These are phyloP conservation scores for Neonectria faginata DNA, from an alignment of 2,329 filamentous ascomycete species.

Conservation along the genomic window DNA sequence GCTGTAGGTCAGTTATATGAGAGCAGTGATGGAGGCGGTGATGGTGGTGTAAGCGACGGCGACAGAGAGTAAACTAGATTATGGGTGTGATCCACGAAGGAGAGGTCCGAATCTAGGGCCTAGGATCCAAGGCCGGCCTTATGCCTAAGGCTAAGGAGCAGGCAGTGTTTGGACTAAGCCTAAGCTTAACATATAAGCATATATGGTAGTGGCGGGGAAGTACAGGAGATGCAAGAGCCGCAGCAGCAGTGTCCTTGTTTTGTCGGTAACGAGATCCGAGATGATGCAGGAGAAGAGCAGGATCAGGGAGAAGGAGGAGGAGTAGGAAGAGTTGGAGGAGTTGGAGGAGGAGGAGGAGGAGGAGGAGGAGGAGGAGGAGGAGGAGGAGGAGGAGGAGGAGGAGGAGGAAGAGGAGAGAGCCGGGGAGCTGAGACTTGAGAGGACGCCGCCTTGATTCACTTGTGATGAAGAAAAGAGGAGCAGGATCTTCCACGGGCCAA, in stretches of 20 bases:
- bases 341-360: not conserved
- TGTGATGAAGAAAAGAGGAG: not conserved
- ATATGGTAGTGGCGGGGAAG: slow-evolving; percentile 6
- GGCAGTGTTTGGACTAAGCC: not conserved
- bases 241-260: slow-evolving; percentile 2
- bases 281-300: not conserved
- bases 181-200: slow-evolving; percentile 22
- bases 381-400: not conserved
- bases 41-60: not conserved
- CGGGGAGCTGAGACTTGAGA: not conserved
- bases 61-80: not conserved
- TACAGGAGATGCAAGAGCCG: not conserved
- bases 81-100: not conserved
- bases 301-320: not conserved
- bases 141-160: not conserved
- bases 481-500: not conserved
- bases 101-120: not conserved
- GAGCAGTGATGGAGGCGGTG: not conserved
- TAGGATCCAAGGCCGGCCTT: not conserved
- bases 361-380: not conserved
- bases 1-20: not conserved
- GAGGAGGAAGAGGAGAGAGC: not conserved
- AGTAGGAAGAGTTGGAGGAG: not conserved
- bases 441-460: not conserved
- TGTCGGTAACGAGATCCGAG: slow-evolving; percentile 17